Evolutionary conservation across 768 basidiomycete species (phyloP).

Genomic region (Calocybe indica): DNA sequence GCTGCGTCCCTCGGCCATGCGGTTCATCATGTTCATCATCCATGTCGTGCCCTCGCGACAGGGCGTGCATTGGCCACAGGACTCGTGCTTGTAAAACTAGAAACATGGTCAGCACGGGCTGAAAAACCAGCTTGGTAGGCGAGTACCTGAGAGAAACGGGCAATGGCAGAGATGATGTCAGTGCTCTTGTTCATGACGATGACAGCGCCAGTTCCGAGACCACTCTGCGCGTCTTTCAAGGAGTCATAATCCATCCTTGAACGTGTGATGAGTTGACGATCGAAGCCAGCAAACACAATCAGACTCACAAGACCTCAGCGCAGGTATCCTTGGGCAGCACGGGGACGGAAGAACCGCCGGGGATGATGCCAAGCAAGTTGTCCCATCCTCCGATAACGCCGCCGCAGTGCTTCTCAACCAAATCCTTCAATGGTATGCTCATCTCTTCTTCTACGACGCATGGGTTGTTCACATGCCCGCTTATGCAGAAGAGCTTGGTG

Average conservation of each 20-base stretch:
- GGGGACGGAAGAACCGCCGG: conserved; percentile 93
- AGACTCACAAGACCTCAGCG: conserved; percentile 79
- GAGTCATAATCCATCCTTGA: conserved; percentile 96
- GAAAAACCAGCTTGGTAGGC: not conserved
- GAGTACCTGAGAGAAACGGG: conserved; percentile 78
- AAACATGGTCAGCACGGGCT: not conserved
- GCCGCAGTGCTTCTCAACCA: conserved; percentile 96
- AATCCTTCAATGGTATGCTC: conserved; percentile 91
- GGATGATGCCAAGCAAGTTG: conserved; percentile 94
- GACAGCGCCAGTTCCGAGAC: conserved; percentile 95
- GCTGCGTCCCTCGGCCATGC: conserved; percentile 87
- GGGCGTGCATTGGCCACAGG: conserved; percentile 95
- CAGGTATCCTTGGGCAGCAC: conserved; percentile 81
- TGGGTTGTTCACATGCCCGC: conserved; percentile 97
- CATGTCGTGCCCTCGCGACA: conserved; percentile 95
- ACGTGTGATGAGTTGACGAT: conserved; percentile 2
- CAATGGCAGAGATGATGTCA: conserved; percentile 90
- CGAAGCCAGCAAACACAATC: not conserved
- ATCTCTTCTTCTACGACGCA: conserved; percentile 99
- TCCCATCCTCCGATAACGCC: conserved; percentile 95
- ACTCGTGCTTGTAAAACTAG: conserved; percentile 97
- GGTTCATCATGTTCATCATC: conserved; percentile 99
- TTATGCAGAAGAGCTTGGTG: conserved; percentile 96
- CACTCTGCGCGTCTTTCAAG: conserved; percentile 92
- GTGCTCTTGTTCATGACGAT: conserved; percentile 99